Percentiles rank a stretch among this genome's conserved stretches.
These are phyloP conservation scores for Dendrobium nobile DNA, from an alignment of 106 monocot genomes.

Conservation along the genomic window DNA sequence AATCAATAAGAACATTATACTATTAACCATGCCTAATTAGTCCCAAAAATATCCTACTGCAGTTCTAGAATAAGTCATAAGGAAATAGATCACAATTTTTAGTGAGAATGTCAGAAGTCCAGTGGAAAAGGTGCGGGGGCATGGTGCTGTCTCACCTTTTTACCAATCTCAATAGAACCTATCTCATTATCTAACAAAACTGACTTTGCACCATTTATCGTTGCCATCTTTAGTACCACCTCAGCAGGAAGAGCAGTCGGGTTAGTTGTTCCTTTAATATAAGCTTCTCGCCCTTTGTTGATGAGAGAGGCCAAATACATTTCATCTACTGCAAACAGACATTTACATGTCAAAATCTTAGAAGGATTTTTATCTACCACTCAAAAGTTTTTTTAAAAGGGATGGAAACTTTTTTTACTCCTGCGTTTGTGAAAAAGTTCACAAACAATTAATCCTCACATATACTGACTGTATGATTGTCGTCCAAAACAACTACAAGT, in stretches of 20 bases:
- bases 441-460: background rate
- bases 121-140: background rate
- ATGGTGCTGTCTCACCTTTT: slow-evolving; percentile 50
- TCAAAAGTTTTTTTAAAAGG: background rate
- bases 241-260: slow-evolving; percentile 81
- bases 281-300: slow-evolving; percentile 76
- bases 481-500: background rate
- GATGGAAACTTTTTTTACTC: background rate
- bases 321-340: slow-evolving; percentile 67
- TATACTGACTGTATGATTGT: background rate
- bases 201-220: slow-evolving; percentile 81
- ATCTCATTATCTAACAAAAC: slow-evolving; percentile 91
- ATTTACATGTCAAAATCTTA: background rate
- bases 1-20: background rate
- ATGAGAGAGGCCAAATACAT: slow-evolving; percentile 94
- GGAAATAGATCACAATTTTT: background rate
- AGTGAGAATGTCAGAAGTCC: background rate
- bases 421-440: background rate
- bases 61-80: background rate
- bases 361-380: background rate
- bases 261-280: slow-evolving; percentile 53
- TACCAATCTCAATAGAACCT: slow-evolving; percentile 79
- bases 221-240: slow-evolving; percentile 69
- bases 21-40: background rate
- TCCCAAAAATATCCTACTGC: background rate